These are phyloP conservation scores for Mycena vulgaris DNA, from an alignment of 768 basidiomycete species.

Conservation along the genomic window DNA sequence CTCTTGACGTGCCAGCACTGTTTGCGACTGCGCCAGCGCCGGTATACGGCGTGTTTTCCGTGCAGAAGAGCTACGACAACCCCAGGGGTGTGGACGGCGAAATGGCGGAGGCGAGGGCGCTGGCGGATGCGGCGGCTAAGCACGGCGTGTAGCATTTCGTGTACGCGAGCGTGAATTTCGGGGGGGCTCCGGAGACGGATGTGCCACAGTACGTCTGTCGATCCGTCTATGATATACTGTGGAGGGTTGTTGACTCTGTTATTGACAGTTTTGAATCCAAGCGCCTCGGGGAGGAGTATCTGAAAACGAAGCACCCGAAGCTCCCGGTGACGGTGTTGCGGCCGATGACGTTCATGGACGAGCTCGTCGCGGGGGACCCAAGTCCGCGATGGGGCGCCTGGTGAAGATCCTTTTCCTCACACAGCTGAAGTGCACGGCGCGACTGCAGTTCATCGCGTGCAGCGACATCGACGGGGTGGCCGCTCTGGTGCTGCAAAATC, in stretches of 20 bases:
- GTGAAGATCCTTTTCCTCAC: slow-evolving; percentile 26
- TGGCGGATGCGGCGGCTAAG: slow-evolving; percentile 32
- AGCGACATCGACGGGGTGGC: slow-evolving; percentile 31
- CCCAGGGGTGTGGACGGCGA: slow-evolving; percentile 25
- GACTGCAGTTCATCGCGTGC: slow-evolving; percentile 25
- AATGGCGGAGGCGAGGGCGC: slow-evolving; percentile 18
- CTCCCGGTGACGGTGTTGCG: slow-evolving; percentile 32
- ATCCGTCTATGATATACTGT: too few relatives aligned
- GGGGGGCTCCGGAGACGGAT: slow-evolving; percentile 1
- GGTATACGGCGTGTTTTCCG: slow-evolving; percentile 35
- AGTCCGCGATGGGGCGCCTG: background rate
- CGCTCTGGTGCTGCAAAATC: too few relatives aligned
- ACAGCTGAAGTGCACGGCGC: slow-evolving; percentile 19
- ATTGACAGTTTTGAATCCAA: slow-evolving; percentile 34
- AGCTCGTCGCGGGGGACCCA: slow-evolving; percentile 21
- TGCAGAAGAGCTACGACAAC: slow-evolving; percentile 34
- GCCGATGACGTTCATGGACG: slow-evolving; percentile 35
- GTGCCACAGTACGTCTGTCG: slow-evolving; percentile 28
- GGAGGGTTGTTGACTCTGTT: too few relatives aligned
- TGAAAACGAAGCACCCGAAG: background rate
- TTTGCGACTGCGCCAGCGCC: slow-evolving; percentile 28
- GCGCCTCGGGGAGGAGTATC: slow-evolving; percentile 24
- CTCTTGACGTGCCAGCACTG: slow-evolving; percentile 8
- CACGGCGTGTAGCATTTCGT: slow-evolving; percentile 36
- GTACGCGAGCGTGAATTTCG: slow-evolving; percentile 33